Percentiles rank a stretch among this genome's conserved stretches.
These are phyloP conservation scores for Lycium ferocissimum DNA, from an alignment of 257 asterid genomes.

Conservation along the genomic window DNA sequence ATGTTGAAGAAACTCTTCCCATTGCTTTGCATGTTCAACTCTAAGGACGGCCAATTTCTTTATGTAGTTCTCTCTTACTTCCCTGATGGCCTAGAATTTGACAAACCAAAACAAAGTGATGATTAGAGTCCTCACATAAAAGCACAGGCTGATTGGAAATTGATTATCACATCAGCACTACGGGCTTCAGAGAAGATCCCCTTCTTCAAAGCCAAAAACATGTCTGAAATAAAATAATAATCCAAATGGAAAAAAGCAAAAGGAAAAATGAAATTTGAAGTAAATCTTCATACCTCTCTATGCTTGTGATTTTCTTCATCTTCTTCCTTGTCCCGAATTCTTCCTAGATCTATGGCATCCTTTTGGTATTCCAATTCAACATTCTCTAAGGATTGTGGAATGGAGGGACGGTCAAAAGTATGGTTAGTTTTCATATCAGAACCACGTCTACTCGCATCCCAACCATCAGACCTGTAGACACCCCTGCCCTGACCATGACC, in stretches of 20 bases:
- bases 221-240: not conserved
- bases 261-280: slow-evolving; percentile 5
- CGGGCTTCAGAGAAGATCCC: not conserved
- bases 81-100: slow-evolving; percentile 67
- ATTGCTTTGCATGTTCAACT: slow-evolving; percentile 71
- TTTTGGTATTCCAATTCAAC: slow-evolving; percentile 70
- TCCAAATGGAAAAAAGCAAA: not conserved
- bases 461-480: slow-evolving; percentile 66
- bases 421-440: slow-evolving; percentile 57
- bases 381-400: slow-evolving; percentile 76
- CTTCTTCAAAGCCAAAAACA: not conserved
- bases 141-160: not conserved
- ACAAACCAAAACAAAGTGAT: slow-evolving; percentile 31
- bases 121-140: not conserved
- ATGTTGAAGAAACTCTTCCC: slow-evolving; percentile 84
- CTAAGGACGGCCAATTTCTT: slow-evolving; percentile 63
- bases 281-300: slow-evolving; percentile 74
- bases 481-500: slow-evolving; percentile 72
- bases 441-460: slow-evolving; percentile 70
- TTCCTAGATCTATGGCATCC: slow-evolving; percentile 89
- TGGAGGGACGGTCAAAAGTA: slow-evolving; percentile 58
- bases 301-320: slow-evolving; percentile 89
- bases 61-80: slow-evolving; percentile 70
- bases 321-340: slow-evolving; percentile 91
- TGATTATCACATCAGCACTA: not conserved